Conservation (phyloP, 2,329 filamentous ascomycete species). For the Amphichorda felina region DNA sequence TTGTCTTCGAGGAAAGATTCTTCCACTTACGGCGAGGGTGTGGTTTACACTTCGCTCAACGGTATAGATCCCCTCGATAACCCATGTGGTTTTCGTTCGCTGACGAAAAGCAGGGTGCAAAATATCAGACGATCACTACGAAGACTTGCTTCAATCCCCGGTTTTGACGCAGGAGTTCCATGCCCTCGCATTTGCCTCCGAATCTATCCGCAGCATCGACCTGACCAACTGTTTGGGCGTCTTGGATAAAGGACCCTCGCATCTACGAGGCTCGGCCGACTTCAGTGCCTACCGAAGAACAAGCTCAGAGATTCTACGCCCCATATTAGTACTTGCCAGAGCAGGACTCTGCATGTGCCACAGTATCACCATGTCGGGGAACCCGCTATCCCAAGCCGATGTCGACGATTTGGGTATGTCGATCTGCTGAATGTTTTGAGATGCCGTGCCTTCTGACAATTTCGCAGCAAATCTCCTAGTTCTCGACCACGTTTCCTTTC, state of each 20-base stretch:
- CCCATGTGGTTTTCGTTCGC: background rate
- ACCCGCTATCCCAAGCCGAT: conserved; percentile 31
- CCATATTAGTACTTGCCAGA: conserved; percentile 36
- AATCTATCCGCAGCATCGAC: conserved; percentile 42
- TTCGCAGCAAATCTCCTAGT: conserved; percentile 16
- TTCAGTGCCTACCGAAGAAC: conserved; percentile 9
- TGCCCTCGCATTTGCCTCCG: conserved; percentile 41
- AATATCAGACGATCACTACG: conserved; percentile 33
- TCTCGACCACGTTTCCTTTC: conserved; percentile 26
- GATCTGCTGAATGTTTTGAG: background rate
- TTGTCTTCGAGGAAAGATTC: conserved; percentile 28
- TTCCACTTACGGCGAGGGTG: conserved; percentile 28
- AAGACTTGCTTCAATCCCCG: conserved; percentile 34
- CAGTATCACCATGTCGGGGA: conserved; percentile 37
- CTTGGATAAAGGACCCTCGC: conserved; percentile 6
- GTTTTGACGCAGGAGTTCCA: conserved; percentile 45
- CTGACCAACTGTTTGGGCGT: conserved; percentile 29
- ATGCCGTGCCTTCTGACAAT: conserved; percentile 5
- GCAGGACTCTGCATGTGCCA: conserved; percentile 35
- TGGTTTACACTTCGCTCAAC: conserved; percentile 39
- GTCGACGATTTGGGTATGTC: conserved; percentile 34
- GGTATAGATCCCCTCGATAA: conserved; percentile 19
- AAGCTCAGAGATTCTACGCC: conserved; percentile 29
- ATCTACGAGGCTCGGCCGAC: conserved; percentile 5
- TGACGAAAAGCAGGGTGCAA: conserved; percentile 24